Base-by-base conservation (phyloP, 352 stramenopile genomes). In the Phytophthora uliginosa region DNA sequence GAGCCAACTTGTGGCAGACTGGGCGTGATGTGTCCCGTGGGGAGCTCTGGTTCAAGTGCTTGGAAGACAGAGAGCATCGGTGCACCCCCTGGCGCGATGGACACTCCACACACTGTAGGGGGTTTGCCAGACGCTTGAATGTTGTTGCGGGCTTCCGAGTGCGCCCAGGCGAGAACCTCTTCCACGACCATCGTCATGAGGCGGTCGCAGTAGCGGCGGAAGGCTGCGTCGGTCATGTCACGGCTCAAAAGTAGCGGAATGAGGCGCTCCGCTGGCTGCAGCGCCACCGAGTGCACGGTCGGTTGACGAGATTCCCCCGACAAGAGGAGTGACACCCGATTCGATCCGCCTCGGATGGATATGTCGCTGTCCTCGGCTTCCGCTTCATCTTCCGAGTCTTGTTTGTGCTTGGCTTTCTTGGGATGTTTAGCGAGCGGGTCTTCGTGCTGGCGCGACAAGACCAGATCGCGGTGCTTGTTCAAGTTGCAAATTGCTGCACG, bases 401-500 rank as follows among this genome's bases (percentile, higher is more conserved):
- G 34, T 2, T 52, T 71, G 54, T 18, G 55, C 61, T 50, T 67
- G 18, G 68, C 31, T 51, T 75, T 67, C 24, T 78, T 81, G 0
- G 80, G 78, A 26, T 88, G 81, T 57, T 89, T 85, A 0, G 77
- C 79, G 26, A 87, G 67, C 38, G 81, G 78, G 47, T 92, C 68
- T 62, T 82, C 76, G 50, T 84, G 59, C 22, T 63, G 48, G 13
- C 84, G 80, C 6, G 82, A 76, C 8, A 88, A 34, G 0, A 91
- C 73, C 1, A 74, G 60, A 7, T 79, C 65, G 18, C 78, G 79
- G 18, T 89, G 77, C 36, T 89, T 86, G 62, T 79, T 87, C 13
- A 92, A 50, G 42, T 92, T 89, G 61, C 74, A 90, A 54, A 92
- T 89, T 7, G 84, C 79, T 10, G 83, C 74, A 7, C 84, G 83